phyloP scores from a whole-genome alignment of 306 rosid species.

The Calophaca sinica region DNA sequence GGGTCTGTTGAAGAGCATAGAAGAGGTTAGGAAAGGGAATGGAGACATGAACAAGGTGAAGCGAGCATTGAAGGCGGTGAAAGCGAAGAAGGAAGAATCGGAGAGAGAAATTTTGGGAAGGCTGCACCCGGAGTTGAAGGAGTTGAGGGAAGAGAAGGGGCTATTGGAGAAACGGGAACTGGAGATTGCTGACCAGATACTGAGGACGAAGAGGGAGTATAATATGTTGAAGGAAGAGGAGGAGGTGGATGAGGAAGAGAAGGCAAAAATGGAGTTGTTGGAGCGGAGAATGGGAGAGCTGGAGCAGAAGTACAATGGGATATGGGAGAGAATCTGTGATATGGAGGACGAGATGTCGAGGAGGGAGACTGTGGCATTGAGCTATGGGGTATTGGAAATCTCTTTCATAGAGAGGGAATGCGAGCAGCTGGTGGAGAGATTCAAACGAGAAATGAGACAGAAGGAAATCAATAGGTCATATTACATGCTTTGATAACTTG shows the following conservation, averaged over 20 bases:
- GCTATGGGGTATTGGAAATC: conserved; percentile 82
- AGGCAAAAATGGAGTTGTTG: conserved; percentile 52
- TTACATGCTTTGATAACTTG: conserved; percentile 28
- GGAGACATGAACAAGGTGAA: conserved; percentile 53
- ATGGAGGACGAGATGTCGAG: conserved; percentile 65
- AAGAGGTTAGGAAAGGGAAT: conserved; percentile 65
- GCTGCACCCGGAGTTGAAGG: conserved; percentile 59
- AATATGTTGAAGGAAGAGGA: conserved; percentile 47
- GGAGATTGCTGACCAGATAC: conserved; percentile 54
- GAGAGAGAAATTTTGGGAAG: conserved; percentile 54
- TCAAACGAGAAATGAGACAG: conserved; percentile 60
- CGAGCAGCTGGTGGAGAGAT: conserved; percentile 69
- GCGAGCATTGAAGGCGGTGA: conserved; percentile 63
- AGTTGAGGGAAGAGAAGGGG: conserved; percentile 56
- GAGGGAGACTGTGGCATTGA: conserved; percentile 73
- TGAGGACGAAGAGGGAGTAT: conserved; percentile 54
- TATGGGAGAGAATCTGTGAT: conserved; percentile 65
- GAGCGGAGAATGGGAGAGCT: conserved; percentile 60
- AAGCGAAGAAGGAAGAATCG: conserved; percentile 61
- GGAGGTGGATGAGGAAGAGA: conserved; percentile 47
- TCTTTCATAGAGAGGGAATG: conserved; percentile 86
- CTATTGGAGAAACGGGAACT: conserved; percentile 52
- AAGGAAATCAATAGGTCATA: conserved; percentile 60
- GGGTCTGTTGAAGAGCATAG: conserved; percentile 56
- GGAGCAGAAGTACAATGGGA: conserved; percentile 65